These are phyloP conservation scores for Melanomma pulvis-pyrius DNA, from an alignment of 495 filamentous ascomycete species.

Conservation along the genomic window DNA sequence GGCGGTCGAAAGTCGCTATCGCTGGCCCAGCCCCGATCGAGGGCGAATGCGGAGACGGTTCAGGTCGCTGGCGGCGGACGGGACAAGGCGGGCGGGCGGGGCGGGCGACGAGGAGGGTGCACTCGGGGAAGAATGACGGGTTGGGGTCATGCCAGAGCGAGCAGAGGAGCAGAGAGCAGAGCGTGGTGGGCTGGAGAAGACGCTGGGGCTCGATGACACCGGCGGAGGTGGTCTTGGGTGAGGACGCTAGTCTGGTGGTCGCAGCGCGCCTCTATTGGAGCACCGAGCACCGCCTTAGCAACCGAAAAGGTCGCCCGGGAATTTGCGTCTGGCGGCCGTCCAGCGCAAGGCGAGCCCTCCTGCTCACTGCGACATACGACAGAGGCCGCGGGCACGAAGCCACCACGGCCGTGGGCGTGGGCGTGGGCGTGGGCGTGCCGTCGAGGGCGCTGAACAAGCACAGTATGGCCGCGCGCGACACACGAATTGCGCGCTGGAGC, in stretches of 20 bases:
- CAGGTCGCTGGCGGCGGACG: conserved; percentile 16
- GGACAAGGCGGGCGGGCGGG: conserved; percentile 1
- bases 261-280: conserved; percentile 6
- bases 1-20: conserved; percentile 28
- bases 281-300: no score
- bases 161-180: not conserved
- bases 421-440: not conserved
- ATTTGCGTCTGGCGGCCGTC: no score
- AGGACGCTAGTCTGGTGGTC: conserved; percentile 19
- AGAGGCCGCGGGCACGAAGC: no score
- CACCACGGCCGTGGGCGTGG: not conserved
- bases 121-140: conserved; percentile 30
- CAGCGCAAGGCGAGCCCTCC: no score
- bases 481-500: not conserved
- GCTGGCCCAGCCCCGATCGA: conserved; percentile 32
- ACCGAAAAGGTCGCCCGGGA: no score
- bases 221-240: conserved; percentile 16
- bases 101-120: conserved; percentile 6
- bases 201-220: not conserved
- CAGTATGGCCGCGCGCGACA: not conserved
- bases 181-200: conserved; percentile 16
- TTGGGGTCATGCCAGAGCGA: conserved; percentile 30
- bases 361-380: no score
- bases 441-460: not conserved
- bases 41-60: conserved; percentile 29